phyloP scores from a whole-genome alignment of 2,329 filamentous ascomycete species.

The Cladobotryum mycophilum region DNA sequence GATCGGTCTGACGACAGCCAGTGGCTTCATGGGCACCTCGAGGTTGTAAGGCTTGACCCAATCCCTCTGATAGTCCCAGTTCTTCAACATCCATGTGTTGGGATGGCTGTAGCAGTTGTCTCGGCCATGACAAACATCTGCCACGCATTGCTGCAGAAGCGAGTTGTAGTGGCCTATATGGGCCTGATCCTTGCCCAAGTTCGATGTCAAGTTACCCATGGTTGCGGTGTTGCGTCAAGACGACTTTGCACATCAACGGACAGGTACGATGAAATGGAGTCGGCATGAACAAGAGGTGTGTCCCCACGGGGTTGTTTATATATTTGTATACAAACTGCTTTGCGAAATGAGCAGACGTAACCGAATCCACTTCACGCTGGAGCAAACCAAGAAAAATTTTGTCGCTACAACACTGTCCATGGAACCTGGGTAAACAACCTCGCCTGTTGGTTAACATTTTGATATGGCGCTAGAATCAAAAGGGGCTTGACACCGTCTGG shows the following conservation, averaged over 20 bases:
- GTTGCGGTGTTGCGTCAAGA: too few relatives aligned
- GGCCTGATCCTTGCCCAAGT: slow-evolving; percentile 25
- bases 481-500: background rate
- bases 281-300: too few relatives aligned
- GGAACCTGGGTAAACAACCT: too few relatives aligned
- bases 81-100: background rate
- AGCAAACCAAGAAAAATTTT: background rate
- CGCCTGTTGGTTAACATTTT: too few relatives aligned
- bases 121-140: slow-evolving; percentile 23
- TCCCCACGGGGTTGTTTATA: too few relatives aligned
- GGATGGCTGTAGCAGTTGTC: slow-evolving; percentile 26
- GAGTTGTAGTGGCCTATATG: slow-evolving; percentile 39
- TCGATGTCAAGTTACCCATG: background rate
- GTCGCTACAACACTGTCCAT: too few relatives aligned
- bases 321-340: too few relatives aligned
- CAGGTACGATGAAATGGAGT: too few relatives aligned
- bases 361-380: background rate
- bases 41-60: slow-evolving; percentile 42
- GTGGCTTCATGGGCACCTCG: slow-evolving; percentile 42
- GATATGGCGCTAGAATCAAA: background rate
- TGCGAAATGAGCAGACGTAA: too few relatives aligned
- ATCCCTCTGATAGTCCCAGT: slow-evolving; percentile 35
- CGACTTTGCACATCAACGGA: too few relatives aligned
- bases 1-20: slow-evolving; percentile 50
- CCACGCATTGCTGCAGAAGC: slow-evolving; percentile 31